These are phyloP conservation scores for Syzygium malaccense DNA, from an alignment of 441 rosid species.

Conservation along the genomic window DNA sequence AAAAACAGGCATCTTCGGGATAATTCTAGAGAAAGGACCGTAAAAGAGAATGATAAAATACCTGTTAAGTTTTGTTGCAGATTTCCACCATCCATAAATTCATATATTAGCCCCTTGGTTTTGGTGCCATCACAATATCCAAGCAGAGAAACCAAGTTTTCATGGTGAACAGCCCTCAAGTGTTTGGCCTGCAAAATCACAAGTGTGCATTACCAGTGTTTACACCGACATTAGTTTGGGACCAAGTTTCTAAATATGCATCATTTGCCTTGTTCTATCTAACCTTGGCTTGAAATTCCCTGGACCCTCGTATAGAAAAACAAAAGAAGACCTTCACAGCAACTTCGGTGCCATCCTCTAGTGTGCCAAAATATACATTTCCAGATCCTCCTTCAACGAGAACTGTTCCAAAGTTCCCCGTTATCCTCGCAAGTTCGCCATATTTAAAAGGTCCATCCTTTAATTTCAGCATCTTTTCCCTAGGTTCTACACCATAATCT, in stretches of 20 bases:
- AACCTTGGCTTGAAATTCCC: not conserved
- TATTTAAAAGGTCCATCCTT: not conserved
- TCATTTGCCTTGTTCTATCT: not conserved
- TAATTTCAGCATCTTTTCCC: not conserved
- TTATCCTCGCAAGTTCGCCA: not conserved
- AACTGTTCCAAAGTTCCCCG: not conserved
- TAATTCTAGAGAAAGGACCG: no score
- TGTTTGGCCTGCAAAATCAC: no score
- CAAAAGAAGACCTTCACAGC: not conserved
- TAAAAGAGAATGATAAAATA: no score
- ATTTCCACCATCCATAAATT: no score
- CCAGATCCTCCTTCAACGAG: not conserved
- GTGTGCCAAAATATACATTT: not conserved
- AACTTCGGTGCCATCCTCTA: not conserved
- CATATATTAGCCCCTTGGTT: no score
- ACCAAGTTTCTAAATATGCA: not conserved
- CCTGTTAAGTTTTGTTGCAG: no score
- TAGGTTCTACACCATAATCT: not conserved
- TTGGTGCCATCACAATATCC: no score
- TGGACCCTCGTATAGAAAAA: not conserved
- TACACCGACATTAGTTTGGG: no score
- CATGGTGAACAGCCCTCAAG: no score
- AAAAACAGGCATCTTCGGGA: no score
- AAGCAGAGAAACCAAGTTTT: no score
- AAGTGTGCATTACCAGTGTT: no score